Percentiles rank a stretch among this genome's conserved stretches.
phyloP scores from a whole-genome alignment of 2,329 filamentous ascomycete species.

The Zarea fungicola region DNA sequence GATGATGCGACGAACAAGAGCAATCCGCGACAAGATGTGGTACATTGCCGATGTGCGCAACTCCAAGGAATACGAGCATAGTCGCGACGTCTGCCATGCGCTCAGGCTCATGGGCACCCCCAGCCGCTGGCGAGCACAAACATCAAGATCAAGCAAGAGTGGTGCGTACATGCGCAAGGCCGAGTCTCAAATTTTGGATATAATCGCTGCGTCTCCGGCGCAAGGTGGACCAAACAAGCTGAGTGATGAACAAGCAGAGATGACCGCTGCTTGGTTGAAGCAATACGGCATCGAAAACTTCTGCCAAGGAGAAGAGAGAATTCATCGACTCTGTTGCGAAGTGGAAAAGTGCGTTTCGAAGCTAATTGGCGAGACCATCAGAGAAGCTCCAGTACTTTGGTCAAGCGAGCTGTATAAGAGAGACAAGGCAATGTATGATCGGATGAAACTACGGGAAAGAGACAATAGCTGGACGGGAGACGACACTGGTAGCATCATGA shows the following conservation, averaged over 20 bases:
- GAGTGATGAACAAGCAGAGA: slow-evolving; percentile 88
- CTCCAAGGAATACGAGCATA: slow-evolving; percentile 82
- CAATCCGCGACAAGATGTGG: slow-evolving; percentile 96
- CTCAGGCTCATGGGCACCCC: slow-evolving; percentile 83
- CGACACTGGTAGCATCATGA: slow-evolving; percentile 49
- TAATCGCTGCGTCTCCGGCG: slow-evolving; percentile 74
- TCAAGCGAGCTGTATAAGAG: slow-evolving; percentile 82
- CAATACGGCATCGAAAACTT: slow-evolving; percentile 84
- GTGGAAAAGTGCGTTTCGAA: slow-evolving; percentile 81
- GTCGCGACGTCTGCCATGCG: slow-evolving; percentile 77
- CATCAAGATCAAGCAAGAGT: slow-evolving; percentile 41
- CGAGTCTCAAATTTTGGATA: slow-evolving; percentile 79
- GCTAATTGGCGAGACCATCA: slow-evolving; percentile 76
- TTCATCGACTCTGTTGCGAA: slow-evolving; percentile 90
- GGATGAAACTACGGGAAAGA: slow-evolving; percentile 37
- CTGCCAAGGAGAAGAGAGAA: slow-evolving; percentile 88
- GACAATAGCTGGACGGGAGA: slow-evolving; percentile 43
- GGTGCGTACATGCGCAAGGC: slow-evolving; percentile 70
- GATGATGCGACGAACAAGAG: slow-evolving; percentile 68
- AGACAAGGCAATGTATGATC: slow-evolving; percentile 61
- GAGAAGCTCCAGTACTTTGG: slow-evolving; percentile 85
- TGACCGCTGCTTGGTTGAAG: slow-evolving; percentile 77
- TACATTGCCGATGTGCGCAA: slow-evolving; percentile 91
- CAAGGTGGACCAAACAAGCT: slow-evolving; percentile 92
- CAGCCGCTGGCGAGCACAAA: slow-evolving; percentile 47